Evolutionary conservation across 225 moss, liverwort and hornwort species (phyloP).

Genomic region (Polytrichum formosum): DNA sequence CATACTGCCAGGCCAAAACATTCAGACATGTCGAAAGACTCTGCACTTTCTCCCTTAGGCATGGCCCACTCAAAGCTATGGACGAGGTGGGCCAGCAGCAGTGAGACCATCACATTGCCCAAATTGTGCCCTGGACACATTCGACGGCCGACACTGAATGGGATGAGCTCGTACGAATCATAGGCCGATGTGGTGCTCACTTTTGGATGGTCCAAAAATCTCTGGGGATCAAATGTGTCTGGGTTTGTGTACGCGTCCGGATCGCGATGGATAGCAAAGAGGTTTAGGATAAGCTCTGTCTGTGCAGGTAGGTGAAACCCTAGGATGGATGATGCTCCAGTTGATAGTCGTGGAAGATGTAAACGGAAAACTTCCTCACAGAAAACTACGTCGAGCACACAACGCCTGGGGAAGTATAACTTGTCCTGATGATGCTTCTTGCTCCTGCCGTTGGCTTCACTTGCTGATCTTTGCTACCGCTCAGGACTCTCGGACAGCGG

Average conservation of each 20-base stretch:
- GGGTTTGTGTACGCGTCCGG: constrained; percentile 13
- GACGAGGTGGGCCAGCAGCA: neutral
- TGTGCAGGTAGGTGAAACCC: constrained; percentile 17
- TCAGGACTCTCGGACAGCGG: constrained; percentile 52
- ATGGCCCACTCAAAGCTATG: neutral
- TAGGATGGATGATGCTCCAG: neutral
- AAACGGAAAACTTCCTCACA: constrained; percentile 17
- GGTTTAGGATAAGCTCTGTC: constrained; percentile 17
- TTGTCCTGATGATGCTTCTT: constrained; percentile 38
- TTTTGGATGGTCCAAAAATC: constrained; percentile 8
- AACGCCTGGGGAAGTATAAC: constrained; percentile 16
- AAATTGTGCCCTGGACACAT: constrained; percentile 12
- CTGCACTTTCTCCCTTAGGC: neutral
- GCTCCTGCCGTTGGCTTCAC: constrained; percentile 26
- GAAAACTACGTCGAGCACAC: no score
- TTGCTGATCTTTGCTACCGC: constrained; percentile 38
- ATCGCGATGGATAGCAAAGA: constrained; percentile 18
- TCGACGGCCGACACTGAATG: constrained; percentile 18
- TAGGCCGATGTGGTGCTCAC: constrained; percentile 6
- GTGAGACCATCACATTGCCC: constrained; percentile 1
- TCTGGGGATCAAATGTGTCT: constrained; percentile 4
- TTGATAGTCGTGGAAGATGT: constrained; percentile 8
- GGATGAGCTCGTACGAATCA: constrained; percentile 10
- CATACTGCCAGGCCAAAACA: neutral
- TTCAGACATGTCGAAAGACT: constrained; percentile 3